Evolutionary conservation across 2,329 filamentous ascomycete genomes (phyloP).

Genomic region (Albophoma yamanashiensis): DNA sequence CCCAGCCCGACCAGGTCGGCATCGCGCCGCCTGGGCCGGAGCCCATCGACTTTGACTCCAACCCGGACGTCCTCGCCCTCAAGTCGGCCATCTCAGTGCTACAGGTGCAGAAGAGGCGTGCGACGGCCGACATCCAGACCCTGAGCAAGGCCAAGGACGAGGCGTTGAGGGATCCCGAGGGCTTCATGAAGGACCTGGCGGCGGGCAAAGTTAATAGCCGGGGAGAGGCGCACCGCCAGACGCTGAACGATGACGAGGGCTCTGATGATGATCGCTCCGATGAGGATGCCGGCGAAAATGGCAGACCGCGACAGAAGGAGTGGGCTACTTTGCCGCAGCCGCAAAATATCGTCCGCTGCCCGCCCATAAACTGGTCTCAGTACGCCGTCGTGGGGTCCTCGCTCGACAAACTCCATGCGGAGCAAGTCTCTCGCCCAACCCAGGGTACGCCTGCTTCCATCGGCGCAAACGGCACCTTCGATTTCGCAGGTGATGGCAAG

Average conservation of each 20-base stretch:
- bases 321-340: slow-evolving; percentile 63
- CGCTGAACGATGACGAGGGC: slow-evolving; percentile 10
- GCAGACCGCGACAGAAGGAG: slow-evolving; percentile 18
- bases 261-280: slow-evolving; percentile 13
- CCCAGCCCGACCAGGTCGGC: slow-evolving; percentile 27
- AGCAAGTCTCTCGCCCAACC: slow-evolving; percentile 59
- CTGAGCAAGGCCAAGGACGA: slow-evolving; percentile 60
- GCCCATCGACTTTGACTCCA: slow-evolving; percentile 49
- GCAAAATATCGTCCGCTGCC: slow-evolving; percentile 76
- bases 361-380: slow-evolving; percentile 88
- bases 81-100: slow-evolving; percentile 77
- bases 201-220: slow-evolving; percentile 44
- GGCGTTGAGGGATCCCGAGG: slow-evolving; percentile 59
- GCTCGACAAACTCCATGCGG: slow-evolving; percentile 73
- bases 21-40: slow-evolving; percentile 37
- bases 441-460: slow-evolving; percentile 39
- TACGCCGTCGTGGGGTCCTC: slow-evolving; percentile 77
- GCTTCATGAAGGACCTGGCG: slow-evolving; percentile 58
- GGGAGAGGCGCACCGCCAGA: background rate
- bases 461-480: slow-evolving; percentile 34
- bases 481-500: slow-evolving; percentile 35
- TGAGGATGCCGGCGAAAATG: slow-evolving; percentile 15
- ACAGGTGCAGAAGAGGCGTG: slow-evolving; percentile 74
- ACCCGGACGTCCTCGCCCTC: slow-evolving; percentile 80
- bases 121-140: slow-evolving; percentile 60